phyloP scores from a whole-genome alignment of 495 filamentous ascomycete species.

The Podospora pseudopauciseta region DNA sequence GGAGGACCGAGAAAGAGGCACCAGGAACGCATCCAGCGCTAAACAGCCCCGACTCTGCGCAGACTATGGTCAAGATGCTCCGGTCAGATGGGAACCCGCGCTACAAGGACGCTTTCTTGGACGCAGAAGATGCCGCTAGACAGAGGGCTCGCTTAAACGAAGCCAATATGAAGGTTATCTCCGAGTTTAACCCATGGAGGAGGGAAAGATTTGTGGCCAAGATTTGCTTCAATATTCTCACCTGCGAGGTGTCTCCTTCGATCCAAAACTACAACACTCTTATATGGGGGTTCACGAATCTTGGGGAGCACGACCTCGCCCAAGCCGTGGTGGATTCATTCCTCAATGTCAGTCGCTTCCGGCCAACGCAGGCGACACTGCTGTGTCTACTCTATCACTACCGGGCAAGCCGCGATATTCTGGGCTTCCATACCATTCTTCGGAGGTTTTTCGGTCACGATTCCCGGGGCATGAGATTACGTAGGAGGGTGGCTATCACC shows the following conservation, averaged over 20 bases:
- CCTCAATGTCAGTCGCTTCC: constrained; percentile 44
- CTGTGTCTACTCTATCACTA: constrained; percentile 55
- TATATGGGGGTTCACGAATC: constrained; percentile 53
- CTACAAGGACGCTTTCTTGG: constrained; percentile 28
- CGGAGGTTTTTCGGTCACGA: constrained; percentile 36
- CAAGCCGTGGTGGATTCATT: constrained; percentile 52
- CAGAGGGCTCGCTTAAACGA: constrained; percentile 32
- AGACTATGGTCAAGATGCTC: constrained; percentile 28
- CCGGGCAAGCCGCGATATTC: constrained; percentile 35
- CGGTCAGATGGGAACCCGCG: constrained; percentile 35
- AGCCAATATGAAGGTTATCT: constrained; percentile 34
- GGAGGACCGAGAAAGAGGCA: constrained; percentile 14
- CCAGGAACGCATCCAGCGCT: constrained; percentile 4
- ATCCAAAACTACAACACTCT: constrained; percentile 65
- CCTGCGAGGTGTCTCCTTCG: constrained; percentile 53
- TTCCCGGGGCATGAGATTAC: constrained; percentile 23
- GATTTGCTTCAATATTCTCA: constrained; percentile 65
- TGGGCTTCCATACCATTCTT: constrained; percentile 41
- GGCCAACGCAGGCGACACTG: constrained; percentile 53
- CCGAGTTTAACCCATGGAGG: constrained; percentile 20
- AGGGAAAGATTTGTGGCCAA: constrained; percentile 44
- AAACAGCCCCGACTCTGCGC: constrained; percentile 31
- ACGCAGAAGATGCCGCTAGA: constrained; percentile 14
- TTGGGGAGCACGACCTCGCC: constrained; percentile 49
- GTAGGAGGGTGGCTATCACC: constrained; percentile 12